phyloP scores from a whole-genome alignment of 768 basidiomycete genomes.

The Pulveroboletus sp. region DNA sequence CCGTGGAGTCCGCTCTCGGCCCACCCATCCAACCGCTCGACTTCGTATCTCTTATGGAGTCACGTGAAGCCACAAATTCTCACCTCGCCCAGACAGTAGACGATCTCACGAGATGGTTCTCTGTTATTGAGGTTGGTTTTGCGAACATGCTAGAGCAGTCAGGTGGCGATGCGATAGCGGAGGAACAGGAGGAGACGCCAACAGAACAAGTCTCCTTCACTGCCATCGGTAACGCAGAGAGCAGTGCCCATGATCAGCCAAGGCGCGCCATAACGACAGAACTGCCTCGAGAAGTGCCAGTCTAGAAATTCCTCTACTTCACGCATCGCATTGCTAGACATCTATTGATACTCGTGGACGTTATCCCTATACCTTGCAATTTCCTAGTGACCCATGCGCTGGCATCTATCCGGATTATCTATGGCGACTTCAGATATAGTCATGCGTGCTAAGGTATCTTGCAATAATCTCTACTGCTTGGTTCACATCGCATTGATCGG shows the following conservation, averaged over 20 bases:
- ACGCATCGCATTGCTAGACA: constrained; percentile 13
- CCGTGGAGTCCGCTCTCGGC: constrained; percentile 32
- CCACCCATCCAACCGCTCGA: constrained; percentile 67
- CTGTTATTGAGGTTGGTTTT: constrained; percentile 70
- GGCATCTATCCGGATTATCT: constrained; percentile 17
- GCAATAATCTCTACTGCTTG: constrained; percentile 78
- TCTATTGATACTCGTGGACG: constrained; percentile 16
- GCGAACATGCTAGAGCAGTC: constrained; percentile 58
- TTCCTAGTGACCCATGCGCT: constrained; percentile 9
- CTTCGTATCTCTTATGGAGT: constrained; percentile 53
- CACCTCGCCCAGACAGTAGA: constrained; percentile 75
- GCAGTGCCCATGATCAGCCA: constrained; percentile 5
- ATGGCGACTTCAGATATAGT: constrained; percentile 43
- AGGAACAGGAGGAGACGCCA: constrained; percentile 54
- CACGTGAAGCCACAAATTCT: constrained; percentile 55
- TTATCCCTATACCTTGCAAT: constrained; percentile 10
- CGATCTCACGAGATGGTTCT: constrained; percentile 74
- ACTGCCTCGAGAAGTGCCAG: constrained; percentile 11
- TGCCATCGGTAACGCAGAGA: constrained; percentile 6
- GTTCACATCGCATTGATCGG: constrained; percentile 73
- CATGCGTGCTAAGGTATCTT: constrained; percentile 71
- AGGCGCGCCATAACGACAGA: constrained; percentile 17
- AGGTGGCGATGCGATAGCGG: constrained; percentile 53
- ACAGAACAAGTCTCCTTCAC: constrained; percentile 20
- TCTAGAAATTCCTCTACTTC: constrained; percentile 3